Conservation (phyloP, 108 stramenopile genomes). For the Cylindrotheca closterium region DNA sequence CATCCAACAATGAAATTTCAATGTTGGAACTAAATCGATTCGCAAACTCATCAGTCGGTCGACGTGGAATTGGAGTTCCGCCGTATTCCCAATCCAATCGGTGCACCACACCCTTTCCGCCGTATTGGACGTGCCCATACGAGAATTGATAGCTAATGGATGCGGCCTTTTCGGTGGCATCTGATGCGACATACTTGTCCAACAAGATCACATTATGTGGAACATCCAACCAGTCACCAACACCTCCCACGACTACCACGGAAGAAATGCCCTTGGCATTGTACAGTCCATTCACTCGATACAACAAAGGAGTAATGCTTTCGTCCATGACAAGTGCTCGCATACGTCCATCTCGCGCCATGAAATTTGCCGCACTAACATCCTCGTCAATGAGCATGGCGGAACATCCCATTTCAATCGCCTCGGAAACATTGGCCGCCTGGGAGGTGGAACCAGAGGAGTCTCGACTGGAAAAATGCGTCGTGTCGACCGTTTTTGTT, state of each 20-base stretch:
- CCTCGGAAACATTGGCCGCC: slow-evolving; percentile 90
- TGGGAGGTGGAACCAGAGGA: slow-evolving; percentile 92
- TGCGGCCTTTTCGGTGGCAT: slow-evolving; percentile 80
- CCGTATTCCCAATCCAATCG: slow-evolving; percentile 74
- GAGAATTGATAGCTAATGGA: slow-evolving; percentile 84
- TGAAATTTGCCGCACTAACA: slow-evolving; percentile 95
- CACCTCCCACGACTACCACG: slow-evolving; percentile 96
- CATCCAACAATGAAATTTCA: slow-evolving; percentile 53
- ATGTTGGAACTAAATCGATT: slow-evolving; percentile 10
- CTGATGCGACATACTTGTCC: slow-evolving; percentile 85
- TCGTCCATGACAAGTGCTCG: slow-evolving; percentile 90
- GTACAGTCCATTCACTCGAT: slow-evolving; percentile 83
- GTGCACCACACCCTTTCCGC: slow-evolving; percentile 85
- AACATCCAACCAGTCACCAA: slow-evolving; percentile 95
- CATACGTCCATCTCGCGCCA: slow-evolving; percentile 95
- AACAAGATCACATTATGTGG: slow-evolving; percentile 87
- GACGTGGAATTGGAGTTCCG: slow-evolving; percentile 52
- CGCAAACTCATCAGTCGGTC: slow-evolving; percentile 26
- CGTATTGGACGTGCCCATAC: slow-evolving; percentile 91
- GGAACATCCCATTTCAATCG: slow-evolving; percentile 81
- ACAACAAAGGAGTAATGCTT: slow-evolving; percentile 92
- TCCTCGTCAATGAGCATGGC: slow-evolving; percentile 93
- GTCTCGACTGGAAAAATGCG: slow-evolving; percentile 78
- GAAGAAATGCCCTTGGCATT: slow-evolving; percentile 75
- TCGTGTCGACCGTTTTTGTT: slow-evolving; percentile 44